Evolutionary conservation across 1,139 yeast genomes (phyloP), one percentile per base, ranked within the genome.

Genomic region (Sugiyamaella paludigena): DNA sequence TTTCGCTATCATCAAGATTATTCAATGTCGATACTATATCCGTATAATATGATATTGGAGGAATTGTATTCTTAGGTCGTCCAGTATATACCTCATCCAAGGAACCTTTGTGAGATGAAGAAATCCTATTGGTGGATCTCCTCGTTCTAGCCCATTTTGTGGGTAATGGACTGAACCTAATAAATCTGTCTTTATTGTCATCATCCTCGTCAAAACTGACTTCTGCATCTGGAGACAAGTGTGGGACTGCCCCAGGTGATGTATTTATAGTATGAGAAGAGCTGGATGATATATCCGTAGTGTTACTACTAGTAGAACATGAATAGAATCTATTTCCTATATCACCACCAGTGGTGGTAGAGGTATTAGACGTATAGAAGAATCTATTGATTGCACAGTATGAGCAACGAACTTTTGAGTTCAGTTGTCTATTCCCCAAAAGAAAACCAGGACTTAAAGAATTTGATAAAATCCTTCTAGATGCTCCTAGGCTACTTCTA

Each of bases 101-200:
- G 24, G 24, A 19, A 19, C 33, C 12, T 13, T 31, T 31, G 6
- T 31, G 24, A 19, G 24, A 19, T 19, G 24, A 19, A 4, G 24
- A n/a, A n/a, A n/a, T n/a, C 27, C 28, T 12, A 13, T 34, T 28
- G 15, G 34, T 40, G 7, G 10, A 12, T 29, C 31, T 11, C 10
- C 38, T 41, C 3, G 30, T 36, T 36, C 41, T 38, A 2, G 51
- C 34, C 49, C 52, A 40, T 38, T 45, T 53, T 30, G 45, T 47
- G 7, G 56, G 54, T 34, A 53, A 39, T n/a, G 56, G 56, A 19
- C 48, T 53, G 47, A 53, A 53, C 15, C 36, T 41, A 26, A 51
- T 40, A 28, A 49, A 48, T 35, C 16, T 15, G 30, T 38, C 36
- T 12, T 44, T 39, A 9, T n/a, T 28, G 9, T 34, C 40, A 11